Conservation (phyloP, 1,139 yeast genomes). For the Diutina ranongensis region DNA sequence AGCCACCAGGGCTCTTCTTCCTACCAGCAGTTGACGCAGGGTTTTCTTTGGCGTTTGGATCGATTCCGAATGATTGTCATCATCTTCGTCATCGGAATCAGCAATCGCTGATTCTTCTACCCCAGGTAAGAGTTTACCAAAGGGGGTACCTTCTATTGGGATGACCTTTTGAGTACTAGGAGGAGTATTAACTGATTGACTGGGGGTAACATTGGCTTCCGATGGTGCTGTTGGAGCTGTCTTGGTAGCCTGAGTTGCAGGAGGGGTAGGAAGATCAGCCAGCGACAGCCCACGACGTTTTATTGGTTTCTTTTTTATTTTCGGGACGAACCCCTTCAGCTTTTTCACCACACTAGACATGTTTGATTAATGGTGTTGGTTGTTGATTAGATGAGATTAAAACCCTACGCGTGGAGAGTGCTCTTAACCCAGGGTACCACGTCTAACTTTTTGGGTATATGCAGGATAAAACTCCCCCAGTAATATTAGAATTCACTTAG, state of each 20-base stretch:
- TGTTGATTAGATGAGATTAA: not conserved
- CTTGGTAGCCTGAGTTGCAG: not conserved
- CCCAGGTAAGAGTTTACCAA: not conserved
- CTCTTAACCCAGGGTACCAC: no score
- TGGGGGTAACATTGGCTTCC: not conserved
- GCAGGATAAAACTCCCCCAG: no score
- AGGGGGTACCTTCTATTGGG: not conserved
- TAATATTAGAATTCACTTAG: no score
- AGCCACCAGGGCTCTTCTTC: not conserved
- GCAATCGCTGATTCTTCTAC: not conserved
- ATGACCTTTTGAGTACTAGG: not conserved
- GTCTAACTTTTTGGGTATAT: no score
- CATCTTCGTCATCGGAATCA: not conserved
- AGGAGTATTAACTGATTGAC: not conserved
- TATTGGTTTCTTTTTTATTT: not conserved
- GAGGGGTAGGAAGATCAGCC: not conserved
- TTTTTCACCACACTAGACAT: conserved; percentile 5
- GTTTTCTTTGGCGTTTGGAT: not conserved
- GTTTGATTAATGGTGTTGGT: not conserved
- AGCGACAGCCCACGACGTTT: not conserved
- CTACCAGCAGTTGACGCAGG: not conserved
- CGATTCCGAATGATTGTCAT: no score
- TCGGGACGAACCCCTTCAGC: conserved; percentile 5
- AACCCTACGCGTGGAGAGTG: no score
- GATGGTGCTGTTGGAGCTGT: not conserved